These are phyloP conservation scores for Phytophthora pisi DNA, from an alignment of 352 stramenopile genomes.

Conservation along the genomic window DNA sequence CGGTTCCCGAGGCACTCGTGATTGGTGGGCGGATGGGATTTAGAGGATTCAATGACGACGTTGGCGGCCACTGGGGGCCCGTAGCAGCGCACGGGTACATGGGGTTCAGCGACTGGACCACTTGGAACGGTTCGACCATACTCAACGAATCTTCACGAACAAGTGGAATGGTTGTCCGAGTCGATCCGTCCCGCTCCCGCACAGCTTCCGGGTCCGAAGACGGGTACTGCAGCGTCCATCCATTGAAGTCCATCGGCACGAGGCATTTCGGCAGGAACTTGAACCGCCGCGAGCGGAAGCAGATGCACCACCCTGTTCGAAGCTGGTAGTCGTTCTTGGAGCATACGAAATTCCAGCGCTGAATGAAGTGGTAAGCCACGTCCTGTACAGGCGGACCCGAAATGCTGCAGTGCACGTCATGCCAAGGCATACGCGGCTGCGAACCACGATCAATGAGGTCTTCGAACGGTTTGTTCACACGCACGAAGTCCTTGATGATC, in stretches of 20 bases:
- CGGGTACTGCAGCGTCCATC: slow-evolving; percentile 77
- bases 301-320: slow-evolving; percentile 88
- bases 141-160: slow-evolving; percentile 66
- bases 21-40: slow-evolving; percentile 35
- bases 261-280: slow-evolving; percentile 87
- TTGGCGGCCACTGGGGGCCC: slow-evolving; percentile 34
- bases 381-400: slow-evolving; percentile 83
- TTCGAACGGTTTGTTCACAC: slow-evolving; percentile 84
- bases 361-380: slow-evolving; percentile 90
- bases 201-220: slow-evolving; percentile 56
- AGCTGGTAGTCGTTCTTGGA: slow-evolving; percentile 90
- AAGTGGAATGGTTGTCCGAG: slow-evolving; percentile 51
- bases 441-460: slow-evolving; percentile 80
- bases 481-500: slow-evolving; percentile 91
- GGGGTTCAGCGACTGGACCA: slow-evolving; percentile 45
- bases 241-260: slow-evolving; percentile 88
- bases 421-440: slow-evolving; percentile 89
- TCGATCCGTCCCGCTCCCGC: slow-evolving; percentile 40
- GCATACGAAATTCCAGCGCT: slow-evolving; percentile 92
- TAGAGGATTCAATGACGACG: slow-evolving; percentile 35
- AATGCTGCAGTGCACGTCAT: slow-evolving; percentile 89
- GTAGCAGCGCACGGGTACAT: slow-evolving; percentile 45
- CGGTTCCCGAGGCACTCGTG: slow-evolving; percentile 6
- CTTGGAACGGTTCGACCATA: slow-evolving; percentile 60
- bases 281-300: slow-evolving; percentile 79